Conservation (phyloP, 352 stramenopile species). For the Pythium oligandrum region DNA sequence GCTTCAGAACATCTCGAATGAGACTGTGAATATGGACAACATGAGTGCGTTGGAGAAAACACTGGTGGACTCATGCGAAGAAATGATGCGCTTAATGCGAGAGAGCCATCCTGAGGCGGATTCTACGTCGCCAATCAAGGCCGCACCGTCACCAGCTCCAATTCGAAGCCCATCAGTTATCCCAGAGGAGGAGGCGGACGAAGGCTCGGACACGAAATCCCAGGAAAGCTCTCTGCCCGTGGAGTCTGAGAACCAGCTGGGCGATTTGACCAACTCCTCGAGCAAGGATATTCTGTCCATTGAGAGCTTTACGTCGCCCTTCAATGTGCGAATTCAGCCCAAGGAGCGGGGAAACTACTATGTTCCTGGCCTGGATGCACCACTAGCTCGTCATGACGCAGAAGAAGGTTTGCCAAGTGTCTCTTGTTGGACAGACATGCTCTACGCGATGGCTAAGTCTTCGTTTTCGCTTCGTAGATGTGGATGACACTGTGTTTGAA, state of each 20-base stretch:
- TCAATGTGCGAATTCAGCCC: slow-evolving; percentile 62
- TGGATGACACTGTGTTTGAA: slow-evolving; percentile 50
- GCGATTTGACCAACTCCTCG: no score
- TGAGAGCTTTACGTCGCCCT: slow-evolving; percentile 68
- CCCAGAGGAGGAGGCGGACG: slow-evolving; percentile 9
- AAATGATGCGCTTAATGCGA: slow-evolving; percentile 71
- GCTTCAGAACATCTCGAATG: slow-evolving; percentile 66
- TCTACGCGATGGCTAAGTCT: not conserved
- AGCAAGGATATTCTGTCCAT: slow-evolving; percentile 19
- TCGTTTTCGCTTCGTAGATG: slow-evolving; percentile 21
- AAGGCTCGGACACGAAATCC: not conserved
- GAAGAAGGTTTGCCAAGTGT: slow-evolving; percentile 13
- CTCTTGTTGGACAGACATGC: no score
- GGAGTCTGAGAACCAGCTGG: no score
- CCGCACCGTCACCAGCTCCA: no score
- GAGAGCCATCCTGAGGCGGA: slow-evolving; percentile 10
- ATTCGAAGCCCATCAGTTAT: not conserved
- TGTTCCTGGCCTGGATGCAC: slow-evolving; percentile 35
- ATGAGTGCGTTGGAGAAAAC: slow-evolving; percentile 49
- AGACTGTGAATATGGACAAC: slow-evolving; percentile 67
- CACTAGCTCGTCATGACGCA: slow-evolving; percentile 21
- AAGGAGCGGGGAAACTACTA: slow-evolving; percentile 58
- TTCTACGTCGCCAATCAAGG: no score
- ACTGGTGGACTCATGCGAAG: slow-evolving; percentile 57
- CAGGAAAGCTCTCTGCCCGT: not conserved